Evolutionary conservation across 2,329 filamentous ascomycete genomes (phyloP).

Genomic region (Colletotrichum orchidophilum): DNA sequence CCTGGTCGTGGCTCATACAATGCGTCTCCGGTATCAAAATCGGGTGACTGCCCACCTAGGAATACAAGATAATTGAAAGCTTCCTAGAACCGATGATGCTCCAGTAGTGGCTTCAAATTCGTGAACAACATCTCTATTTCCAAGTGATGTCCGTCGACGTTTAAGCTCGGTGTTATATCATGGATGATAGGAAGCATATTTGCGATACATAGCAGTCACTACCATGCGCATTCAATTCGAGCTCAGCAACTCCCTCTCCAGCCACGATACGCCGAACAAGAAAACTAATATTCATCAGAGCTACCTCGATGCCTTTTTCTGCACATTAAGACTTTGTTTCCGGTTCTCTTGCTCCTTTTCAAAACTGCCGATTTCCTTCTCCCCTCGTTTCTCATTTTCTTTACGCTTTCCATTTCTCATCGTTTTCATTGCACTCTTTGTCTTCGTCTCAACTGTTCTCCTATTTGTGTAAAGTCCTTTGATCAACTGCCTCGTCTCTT

Average conservation of each 20-base stretch:
- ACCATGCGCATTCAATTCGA: background rate
- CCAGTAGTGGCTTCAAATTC: background rate
- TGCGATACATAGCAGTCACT: background rate
- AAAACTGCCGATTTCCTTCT: background rate
- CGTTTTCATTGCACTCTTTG: background rate
- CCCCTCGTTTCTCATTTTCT: background rate
- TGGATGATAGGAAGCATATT: background rate
- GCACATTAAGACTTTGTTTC: background rate
- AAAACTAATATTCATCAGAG: background rate
- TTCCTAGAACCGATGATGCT: background rate
- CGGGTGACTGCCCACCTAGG: background rate
- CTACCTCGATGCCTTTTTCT: background rate
- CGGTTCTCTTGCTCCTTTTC: background rate
- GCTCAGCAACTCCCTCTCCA: background rate
- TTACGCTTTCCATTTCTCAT: background rate
- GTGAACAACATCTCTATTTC: background rate
- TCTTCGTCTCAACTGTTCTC: background rate
- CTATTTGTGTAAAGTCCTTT: background rate
- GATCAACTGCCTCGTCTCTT: background rate
- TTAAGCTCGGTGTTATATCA: background rate
- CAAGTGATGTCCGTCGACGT: background rate
- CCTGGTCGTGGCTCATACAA: background rate
- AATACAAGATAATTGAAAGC: background rate
- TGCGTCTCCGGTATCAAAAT: background rate
- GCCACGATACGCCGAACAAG: background rate